Base-by-base conservation (phyloP, 306 rosid species). In the Pachyrhizus erosus region DNA sequence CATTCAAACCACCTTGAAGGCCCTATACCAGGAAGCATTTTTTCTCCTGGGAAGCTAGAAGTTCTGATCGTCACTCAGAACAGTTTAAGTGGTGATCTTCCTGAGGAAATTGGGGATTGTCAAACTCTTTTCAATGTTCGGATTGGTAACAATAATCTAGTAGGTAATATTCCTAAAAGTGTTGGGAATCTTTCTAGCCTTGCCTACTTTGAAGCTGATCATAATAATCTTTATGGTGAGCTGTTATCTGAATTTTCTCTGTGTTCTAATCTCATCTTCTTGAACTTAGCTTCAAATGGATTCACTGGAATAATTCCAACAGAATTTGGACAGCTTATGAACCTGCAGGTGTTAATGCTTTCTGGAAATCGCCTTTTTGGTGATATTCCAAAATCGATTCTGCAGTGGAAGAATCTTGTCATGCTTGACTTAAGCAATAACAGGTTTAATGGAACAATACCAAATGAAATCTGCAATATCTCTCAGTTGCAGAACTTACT, bases 181-280 rank as follows among this genome's bases (percentile, higher is more conserved):
- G 11, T 64, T 31, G 94, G 95, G 64, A 91, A 89, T 80, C 73
- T 91, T 62, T 91, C 91, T 68, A 78, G 94, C 86, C 96, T 93
- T 33, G 88, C 92, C 21, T 93, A 93, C 89, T 93, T 93, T 81
- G 96, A 93, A 86, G 97, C 89, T 8, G 90, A 91, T 74, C 66
- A 84, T n/a, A 93, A 91, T 82, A 86, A 89, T 79, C 89, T 92
- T 66, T 92, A 92, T 37, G 97, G 92, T 20, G 87, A 86, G 76
- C 40, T 92, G 72, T 83, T 83, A 20, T 46, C 93, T 8, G 87
- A 89, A 68, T 89, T 92, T 80, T 71, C 95, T 4, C 43, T 33
- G 37, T 92, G 95, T 83, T 83, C 90, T n/a, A 91, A 92, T 74
- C 91, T 92, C 84, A 87, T 90, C 67, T 92, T 92, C 75, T 86